phyloP scores from a whole-genome alignment of 441 rosid species.

The Jatropha multifida region DNA sequence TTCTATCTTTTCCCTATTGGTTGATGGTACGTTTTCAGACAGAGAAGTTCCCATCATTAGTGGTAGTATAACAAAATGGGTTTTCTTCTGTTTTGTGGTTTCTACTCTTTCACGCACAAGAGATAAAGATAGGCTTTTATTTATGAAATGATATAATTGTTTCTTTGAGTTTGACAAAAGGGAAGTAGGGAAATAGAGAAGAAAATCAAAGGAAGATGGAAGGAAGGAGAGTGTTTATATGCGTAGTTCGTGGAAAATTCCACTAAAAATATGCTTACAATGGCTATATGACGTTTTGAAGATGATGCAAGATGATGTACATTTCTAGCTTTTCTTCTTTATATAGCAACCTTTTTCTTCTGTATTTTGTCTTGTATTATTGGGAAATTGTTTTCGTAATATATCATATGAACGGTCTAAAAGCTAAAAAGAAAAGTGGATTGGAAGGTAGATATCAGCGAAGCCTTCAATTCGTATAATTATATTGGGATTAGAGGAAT shows the following conservation, averaged over 20 bases:
- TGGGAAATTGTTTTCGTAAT: neutral
- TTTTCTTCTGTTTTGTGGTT: neutral
- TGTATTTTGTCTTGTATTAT: neutral
- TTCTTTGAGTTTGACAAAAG: neutral
- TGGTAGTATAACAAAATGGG: neutral
- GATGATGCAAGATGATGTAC: constrained; percentile 5
- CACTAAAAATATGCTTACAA: neutral
- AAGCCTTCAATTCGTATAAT: neutral
- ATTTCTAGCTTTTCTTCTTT: neutral
- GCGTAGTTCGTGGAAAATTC: constrained; percentile 8
- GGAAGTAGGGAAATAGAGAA: neutral
- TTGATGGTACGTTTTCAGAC: constrained; percentile 17
- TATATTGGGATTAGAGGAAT: neutral
- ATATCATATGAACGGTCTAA: neutral
- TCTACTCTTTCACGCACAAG: too few species aligned
- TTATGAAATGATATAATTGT: neutral
- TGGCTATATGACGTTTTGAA: constrained; percentile 3
- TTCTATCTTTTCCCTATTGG: constrained; percentile 27
- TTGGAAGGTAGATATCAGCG: neutral
- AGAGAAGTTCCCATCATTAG: constrained; percentile 27
- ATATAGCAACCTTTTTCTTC: neutral
- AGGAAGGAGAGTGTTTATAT: neutral
- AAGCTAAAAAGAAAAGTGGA: neutral
- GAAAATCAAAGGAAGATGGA: constrained; percentile 1
- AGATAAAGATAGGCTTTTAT: neutral